phyloP scores from a whole-genome alignment of 164 flowering plant genomes.

The Piper longum region DNA sequence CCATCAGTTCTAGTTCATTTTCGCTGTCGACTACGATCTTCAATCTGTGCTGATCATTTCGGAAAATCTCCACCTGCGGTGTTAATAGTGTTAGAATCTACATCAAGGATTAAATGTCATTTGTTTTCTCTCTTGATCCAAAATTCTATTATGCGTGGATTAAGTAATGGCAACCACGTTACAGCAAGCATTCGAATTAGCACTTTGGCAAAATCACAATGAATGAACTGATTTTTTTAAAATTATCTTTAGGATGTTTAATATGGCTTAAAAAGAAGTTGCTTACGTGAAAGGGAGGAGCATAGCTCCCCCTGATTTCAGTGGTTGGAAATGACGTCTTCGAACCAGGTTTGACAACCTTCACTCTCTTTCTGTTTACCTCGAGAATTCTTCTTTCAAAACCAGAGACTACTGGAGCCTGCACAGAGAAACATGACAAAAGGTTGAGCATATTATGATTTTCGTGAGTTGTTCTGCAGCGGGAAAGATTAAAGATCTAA shows the following conservation, averaged over 20 bases:
- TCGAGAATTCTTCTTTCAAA: constrained; percentile 89
- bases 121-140: too few relatives aligned
- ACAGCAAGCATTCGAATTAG: too few relatives aligned
- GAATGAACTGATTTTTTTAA: neutral
- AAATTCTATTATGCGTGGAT: too few relatives aligned
- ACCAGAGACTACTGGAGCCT: constrained; percentile 53
- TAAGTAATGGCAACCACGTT: too few relatives aligned
- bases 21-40: constrained; percentile 89
- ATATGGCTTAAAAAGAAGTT: neutral
- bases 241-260: neutral
- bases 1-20: constrained; percentile 84
- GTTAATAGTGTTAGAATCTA: neutral
- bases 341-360: constrained; percentile 93
- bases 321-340: constrained; percentile 93
- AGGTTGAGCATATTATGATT: neutral
- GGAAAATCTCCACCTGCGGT: constrained; percentile 75
- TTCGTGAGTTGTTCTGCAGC: neutral
- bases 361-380: constrained; percentile 76
- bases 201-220: neutral
- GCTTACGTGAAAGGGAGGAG: constrained; percentile 96
- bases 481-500: too few relatives aligned
- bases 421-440: constrained; percentile 8
- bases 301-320: constrained; percentile 85
- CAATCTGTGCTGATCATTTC: constrained; percentile 83
- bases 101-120: neutral